A percentile compares a stretch with the other conserved stretches of the same genome.
Evolutionary conservation across 2,329 filamentous ascomycete genomes (phyloP).

Genomic region (Dactylellina sp.): DNA sequence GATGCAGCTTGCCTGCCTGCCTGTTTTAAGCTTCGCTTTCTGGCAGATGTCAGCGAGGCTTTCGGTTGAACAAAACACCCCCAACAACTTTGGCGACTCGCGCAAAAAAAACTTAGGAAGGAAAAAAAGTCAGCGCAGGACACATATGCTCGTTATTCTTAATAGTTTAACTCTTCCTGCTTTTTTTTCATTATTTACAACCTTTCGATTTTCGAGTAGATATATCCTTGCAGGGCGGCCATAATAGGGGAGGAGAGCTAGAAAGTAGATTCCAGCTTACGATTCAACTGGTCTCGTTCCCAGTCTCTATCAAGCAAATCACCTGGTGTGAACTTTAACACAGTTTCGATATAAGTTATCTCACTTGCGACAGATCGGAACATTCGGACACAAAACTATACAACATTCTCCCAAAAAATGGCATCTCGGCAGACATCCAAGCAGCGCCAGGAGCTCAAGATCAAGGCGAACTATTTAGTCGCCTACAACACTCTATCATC

Average conservation of each 20-base stretch:
- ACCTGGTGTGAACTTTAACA: too few species aligned
- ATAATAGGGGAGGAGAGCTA: too few species aligned
- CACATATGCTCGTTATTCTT: neutral
- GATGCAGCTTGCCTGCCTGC: constrained; percentile 5
- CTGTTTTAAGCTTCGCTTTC: neutral
- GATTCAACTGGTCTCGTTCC: too few species aligned
- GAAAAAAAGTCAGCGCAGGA: constrained; percentile 15
- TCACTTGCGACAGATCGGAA: too few species aligned
- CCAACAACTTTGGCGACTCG: constrained; percentile 27
- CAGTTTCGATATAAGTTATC: too few species aligned
- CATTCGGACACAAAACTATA: too few species aligned
- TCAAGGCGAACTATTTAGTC: constrained; percentile 74
- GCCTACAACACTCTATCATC: constrained; percentile 86
- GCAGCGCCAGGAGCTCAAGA: constrained; percentile 41
- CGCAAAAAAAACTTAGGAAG: neutral
- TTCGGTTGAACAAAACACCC: constrained; percentile 41
- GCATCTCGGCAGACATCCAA: constrained; percentile 31
- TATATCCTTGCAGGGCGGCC: too few species aligned
- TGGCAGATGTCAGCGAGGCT: constrained; percentile 1
- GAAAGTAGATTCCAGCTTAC: too few species aligned
- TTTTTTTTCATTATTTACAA: neutral
- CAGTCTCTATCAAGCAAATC: too few species aligned
- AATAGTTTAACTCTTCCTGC: neutral
- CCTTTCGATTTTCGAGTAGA: too few species aligned
- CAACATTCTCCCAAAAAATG: constrained; percentile 22